phyloP scores from a whole-genome alignment of 768 basidiomycete genomes.

The Russula compacta region DNA sequence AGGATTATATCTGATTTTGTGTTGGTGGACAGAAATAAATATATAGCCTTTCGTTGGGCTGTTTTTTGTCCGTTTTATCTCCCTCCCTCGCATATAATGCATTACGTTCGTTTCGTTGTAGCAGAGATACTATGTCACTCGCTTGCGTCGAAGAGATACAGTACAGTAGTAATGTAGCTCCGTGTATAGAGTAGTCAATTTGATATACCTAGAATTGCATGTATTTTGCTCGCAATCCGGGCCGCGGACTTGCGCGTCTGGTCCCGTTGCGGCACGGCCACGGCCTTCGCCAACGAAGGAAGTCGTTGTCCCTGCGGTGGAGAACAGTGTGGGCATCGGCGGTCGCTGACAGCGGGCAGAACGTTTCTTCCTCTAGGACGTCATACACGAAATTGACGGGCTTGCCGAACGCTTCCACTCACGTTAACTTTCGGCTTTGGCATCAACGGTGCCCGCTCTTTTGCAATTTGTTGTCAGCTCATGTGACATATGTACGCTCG shows the following conservation, averaged over 20 bases:
- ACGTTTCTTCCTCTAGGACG: background rate
- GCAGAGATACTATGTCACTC: background rate
- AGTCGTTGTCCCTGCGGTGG: background rate
- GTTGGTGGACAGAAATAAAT: background rate
- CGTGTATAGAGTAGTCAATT: background rate
- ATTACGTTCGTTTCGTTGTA: slow-evolving; percentile 9
- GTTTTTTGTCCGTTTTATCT: background rate
- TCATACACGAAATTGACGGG: background rate
- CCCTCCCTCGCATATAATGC: background rate
- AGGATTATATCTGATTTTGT: background rate
- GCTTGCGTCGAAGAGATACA: background rate
- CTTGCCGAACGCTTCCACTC: background rate
- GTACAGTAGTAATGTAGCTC: background rate
- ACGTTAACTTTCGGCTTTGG: too few species aligned
- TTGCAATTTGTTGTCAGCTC: background rate
- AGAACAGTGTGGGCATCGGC: background rate
- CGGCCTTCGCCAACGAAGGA: background rate
- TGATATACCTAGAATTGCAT: background rate
- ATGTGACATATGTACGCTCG: slow-evolving; percentile 2
- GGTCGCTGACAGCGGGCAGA: background rate
- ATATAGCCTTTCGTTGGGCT: too few species aligned
- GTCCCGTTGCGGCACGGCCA: background rate
- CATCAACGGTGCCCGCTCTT: background rate
- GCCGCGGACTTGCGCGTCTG: slow-evolving; percentile 1
- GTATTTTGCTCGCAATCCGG: background rate